Percentiles rank a stretch among this genome's conserved stretches.
Evolutionary conservation across 169 alveolate species (phyloP).

Genomic region (Cryptosporidium ryanae): DNA sequence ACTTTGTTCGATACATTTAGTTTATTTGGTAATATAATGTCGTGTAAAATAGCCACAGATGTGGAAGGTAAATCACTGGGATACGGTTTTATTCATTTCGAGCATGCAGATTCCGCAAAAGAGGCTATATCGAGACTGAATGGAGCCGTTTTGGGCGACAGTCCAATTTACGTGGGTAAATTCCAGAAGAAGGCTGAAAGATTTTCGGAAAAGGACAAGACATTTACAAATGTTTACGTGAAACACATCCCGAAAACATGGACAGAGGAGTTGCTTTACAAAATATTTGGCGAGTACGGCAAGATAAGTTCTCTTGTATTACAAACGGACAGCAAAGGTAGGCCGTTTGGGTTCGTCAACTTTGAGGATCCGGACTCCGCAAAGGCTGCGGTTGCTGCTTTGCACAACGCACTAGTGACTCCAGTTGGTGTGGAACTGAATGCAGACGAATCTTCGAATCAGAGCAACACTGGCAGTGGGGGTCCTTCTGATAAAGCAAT

Average conservation of each 20-base stretch:
- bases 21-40: conserved; percentile 92
- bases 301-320: conserved; percentile 88
- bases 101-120: conserved; percentile 91
- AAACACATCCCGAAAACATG: conserved; percentile 91
- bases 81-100: conserved; percentile 96
- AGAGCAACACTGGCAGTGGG: background rate
- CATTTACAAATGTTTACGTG: conserved; percentile 90
- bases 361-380: conserved; percentile 88
- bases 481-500: conserved; percentile 16
- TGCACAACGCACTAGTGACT: conserved; percentile 85
- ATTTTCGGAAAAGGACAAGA: conserved; percentile 76
- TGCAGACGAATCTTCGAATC: conserved; percentile 1
- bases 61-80: conserved; percentile 90
- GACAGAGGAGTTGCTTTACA: conserved; percentile 83
- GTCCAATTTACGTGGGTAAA: conserved; percentile 91
- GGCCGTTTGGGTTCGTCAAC: conserved; percentile 90
- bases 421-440: conserved; percentile 77
- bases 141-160: conserved; percentile 91
- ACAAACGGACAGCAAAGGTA: conserved; percentile 87
- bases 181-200: conserved; percentile 88
- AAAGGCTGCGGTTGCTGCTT: conserved; percentile 87
- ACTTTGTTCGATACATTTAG: conserved; percentile 93
- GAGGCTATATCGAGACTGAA: conserved; percentile 92
- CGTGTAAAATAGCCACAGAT: conserved; percentile 94
- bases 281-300: conserved; percentile 88